Evolutionary conservation across 176 grass and related monocot genomes (phyloP), one percentile per base, ranked within the genome.

Genomic region (Hyparrhenia diplandra): DNA sequence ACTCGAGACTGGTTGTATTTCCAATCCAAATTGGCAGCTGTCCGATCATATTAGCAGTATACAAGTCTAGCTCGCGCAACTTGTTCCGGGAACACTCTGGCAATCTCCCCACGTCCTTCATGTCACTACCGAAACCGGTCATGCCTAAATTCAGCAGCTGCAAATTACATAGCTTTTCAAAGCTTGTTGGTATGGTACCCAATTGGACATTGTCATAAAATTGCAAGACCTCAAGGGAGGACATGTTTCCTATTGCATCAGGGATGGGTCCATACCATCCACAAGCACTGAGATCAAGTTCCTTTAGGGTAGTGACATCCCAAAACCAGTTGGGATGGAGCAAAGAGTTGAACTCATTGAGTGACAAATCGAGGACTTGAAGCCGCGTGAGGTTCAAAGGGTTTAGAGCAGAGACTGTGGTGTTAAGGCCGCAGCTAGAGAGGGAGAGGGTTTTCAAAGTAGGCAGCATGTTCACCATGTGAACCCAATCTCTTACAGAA

Each of bases 311-410:
- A 17, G 74, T 78, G 3, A 80, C 7, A 40, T 47, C 65, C 79
- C 73, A 71, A 36, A 82, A 25, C 73, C 65, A 83, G 17, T 12
- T 77, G 6, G 45, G 64, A 52, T 8, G 40, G 14, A 40, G 55
- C 5, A 32, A 0, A 20, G 30, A 17, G 1, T 5, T 5, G 2
- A 88, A 84, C 0, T 1, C 17, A 27, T 84, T 88, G 0, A 0
- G 0, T 16, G 62, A 63, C 6, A 90, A 43, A 86, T 82, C 73
- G 49, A 61, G 76, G 37, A 60, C 4, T 47, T 74, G 42, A 57
- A 85, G 71, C 21, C 32, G n/a, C 13, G 83, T 76, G 29, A 85
- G 83, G 46, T 89, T 89, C 5, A 25, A 64, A 64, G 69, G 61
- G 9, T 36, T 21, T 3, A 71, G 17, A 67, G 41, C 34, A 57